Evolutionary conservation across 805 yeast species (phyloP).

Genomic region (Metschnikowia arizonensis): DNA sequence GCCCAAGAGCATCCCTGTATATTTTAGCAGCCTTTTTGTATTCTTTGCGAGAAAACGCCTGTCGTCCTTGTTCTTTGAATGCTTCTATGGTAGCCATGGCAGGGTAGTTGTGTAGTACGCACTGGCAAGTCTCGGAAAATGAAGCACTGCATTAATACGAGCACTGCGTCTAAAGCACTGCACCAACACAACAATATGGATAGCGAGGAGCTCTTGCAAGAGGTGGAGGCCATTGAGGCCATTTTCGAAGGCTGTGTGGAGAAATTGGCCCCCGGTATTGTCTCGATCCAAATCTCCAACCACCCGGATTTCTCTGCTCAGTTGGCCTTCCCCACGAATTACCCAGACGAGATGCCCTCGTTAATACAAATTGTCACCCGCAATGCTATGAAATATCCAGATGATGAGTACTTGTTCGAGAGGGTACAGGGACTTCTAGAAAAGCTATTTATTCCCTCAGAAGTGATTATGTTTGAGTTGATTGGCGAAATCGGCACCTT

Average conservation of each 20-base stretch:
- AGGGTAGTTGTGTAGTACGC: not conserved
- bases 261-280: constrained; percentile 34
- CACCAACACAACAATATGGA: constrained; percentile 4
- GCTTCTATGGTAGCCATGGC: constrained; percentile 24
- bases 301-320: constrained; percentile 59
- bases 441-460: constrained; percentile 51
- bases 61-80: constrained; percentile 48
- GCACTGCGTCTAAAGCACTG: not conserved
- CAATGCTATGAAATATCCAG: constrained; percentile 36
- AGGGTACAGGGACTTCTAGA: constrained; percentile 46
- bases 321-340: constrained; percentile 63
- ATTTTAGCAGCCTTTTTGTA: constrained; percentile 48
- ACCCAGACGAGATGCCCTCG: constrained; percentile 65
- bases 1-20: constrained; percentile 53
- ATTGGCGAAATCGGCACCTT: constrained; percentile 58
- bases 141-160: not conserved
- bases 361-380: constrained; percentile 51
- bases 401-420: constrained; percentile 39
- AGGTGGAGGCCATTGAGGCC: constrained; percentile 78
- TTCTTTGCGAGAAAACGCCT: constrained; percentile 43
- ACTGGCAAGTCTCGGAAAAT: not conserved
- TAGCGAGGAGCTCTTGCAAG: constrained; percentile 42
- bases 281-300: constrained; percentile 54
- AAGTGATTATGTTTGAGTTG: constrained; percentile 78
- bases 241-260: constrained; percentile 69